phyloP scores from a whole-genome alignment of 176 grass and related monocot genomes.

The Stipa capillata region DNA sequence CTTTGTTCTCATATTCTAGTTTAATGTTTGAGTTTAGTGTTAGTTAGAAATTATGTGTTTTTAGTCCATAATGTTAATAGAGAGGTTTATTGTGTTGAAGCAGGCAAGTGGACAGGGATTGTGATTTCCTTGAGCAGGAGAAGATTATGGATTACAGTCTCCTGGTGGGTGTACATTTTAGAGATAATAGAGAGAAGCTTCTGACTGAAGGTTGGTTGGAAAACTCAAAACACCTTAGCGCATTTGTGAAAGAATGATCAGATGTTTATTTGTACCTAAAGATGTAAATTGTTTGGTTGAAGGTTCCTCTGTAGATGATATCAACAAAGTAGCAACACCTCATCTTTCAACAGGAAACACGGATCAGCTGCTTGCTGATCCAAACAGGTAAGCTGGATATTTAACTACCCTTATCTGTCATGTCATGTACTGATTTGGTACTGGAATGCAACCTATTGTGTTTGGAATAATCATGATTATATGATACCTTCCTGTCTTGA shows the following conservation, averaged over 20 bases:
- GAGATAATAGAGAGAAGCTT: conserved; percentile 37
- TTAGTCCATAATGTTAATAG: background rate
- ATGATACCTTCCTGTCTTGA: background rate
- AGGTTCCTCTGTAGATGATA: conserved; percentile 47
- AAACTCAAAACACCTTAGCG: conserved; percentile 6
- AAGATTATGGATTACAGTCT: conserved; percentile 99
- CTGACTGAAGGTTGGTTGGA: conserved; percentile 51
- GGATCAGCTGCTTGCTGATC: conserved; percentile 46
- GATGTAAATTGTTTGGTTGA: conserved; percentile 23
- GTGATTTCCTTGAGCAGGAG: conserved; percentile 92
- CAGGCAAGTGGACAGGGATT: conserved; percentile 98
- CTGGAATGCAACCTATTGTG: background rate
- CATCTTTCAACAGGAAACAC: conserved; percentile 53
- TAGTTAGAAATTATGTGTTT: background rate
- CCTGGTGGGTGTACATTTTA: conserved; percentile 88
- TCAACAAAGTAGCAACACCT: conserved; percentile 13
- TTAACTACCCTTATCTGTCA: background rate
- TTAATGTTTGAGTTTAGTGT: background rate
- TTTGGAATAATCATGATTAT: background rate
- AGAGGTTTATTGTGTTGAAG: conserved; percentile 16
- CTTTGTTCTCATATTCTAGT: background rate
- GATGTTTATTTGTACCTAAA: conserved; percentile 28
- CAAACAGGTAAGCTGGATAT: conserved; percentile 50
- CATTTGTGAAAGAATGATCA: background rate
- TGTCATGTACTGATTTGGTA: background rate